These are phyloP conservation scores for Phanerochaete carnosa DNA, from an alignment of 768 basidiomycete species.

Conservation along the genomic window DNA sequence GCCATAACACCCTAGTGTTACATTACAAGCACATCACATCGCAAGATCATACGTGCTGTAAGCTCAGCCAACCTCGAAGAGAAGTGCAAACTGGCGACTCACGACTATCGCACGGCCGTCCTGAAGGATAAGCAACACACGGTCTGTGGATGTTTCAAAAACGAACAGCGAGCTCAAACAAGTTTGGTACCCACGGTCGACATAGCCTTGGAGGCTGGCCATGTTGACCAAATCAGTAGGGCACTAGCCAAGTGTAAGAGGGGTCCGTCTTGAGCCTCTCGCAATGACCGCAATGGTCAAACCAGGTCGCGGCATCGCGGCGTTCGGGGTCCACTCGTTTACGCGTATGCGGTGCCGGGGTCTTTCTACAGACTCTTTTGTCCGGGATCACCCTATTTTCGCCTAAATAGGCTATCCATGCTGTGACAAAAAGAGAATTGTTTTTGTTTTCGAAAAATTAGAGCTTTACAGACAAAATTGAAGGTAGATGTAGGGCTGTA, in stretches of 20 bases:
- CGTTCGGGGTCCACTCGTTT: not conserved
- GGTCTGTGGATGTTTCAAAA: slow-evolving; percentile 45
- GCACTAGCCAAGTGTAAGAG: not conserved
- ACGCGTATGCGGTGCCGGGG: not conserved
- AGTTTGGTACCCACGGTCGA: slow-evolving; percentile 60
- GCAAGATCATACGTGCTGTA: not conserved
- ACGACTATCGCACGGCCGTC: slow-evolving; percentile 96
- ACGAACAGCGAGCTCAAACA: not conserved
- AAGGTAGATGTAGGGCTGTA: no score
- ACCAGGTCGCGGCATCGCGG: not conserved
- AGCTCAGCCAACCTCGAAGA: not conserved
- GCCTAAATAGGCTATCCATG: no score
- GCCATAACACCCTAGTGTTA: not conserved
- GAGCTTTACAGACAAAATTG: no score
- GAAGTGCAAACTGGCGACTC: slow-evolving; percentile 26
- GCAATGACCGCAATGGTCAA: not conserved
- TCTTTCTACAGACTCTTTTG: no score
- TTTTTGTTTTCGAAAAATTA: no score
- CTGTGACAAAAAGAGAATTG: no score
- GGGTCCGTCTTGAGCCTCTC: not conserved
- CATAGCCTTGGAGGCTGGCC: slow-evolving; percentile 90
- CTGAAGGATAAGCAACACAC: slow-evolving; percentile 91
- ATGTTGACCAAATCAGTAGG: slow-evolving; percentile 35
- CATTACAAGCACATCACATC: not conserved
- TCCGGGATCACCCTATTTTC: no score